Percentiles rank a stretch among this genome's conserved stretches.
These are phyloP conservation scores for Cyanidioschyzon merolae DNA, from an alignment of 23 red algal species.

Conservation along the genomic window DNA sequence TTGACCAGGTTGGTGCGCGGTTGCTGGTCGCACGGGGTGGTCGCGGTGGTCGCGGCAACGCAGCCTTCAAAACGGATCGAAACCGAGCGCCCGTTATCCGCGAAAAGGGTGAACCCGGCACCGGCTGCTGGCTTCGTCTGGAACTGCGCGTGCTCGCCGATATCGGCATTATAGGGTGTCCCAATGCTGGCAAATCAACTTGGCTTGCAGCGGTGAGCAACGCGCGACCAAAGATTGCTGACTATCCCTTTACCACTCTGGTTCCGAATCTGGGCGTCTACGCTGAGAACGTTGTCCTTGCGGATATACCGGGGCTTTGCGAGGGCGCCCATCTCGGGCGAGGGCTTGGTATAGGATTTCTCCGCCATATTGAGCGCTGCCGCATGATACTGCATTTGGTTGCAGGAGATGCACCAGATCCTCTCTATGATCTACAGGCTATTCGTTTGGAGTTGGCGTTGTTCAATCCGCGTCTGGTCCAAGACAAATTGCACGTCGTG, in stretches of 20 bases:
- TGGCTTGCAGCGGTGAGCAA: constrained; percentile 46
- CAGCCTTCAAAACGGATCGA: constrained; percentile 70
- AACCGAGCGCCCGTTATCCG: constrained; percentile 63
- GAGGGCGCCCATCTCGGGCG: constrained; percentile 80
- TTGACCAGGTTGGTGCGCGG: constrained; percentile 25
- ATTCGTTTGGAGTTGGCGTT: constrained; percentile 72
- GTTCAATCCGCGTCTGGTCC: constrained; percentile 46
- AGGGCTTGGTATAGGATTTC: constrained; percentile 68
- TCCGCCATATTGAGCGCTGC: constrained; percentile 83
- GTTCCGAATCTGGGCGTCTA: constrained; percentile 83
- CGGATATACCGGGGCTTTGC: constrained; percentile 80
- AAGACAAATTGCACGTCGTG: constrained; percentile 56
- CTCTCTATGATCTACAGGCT: constrained; percentile 53
- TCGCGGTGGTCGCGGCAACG: constrained; percentile 69
- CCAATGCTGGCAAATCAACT: constrained; percentile 89
- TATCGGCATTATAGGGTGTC: constrained; percentile 71
- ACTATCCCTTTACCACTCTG: constrained; percentile 96
- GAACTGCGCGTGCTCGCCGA: constrained; percentile 90
- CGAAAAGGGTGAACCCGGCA: constrained; percentile 58
- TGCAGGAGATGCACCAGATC: constrained; percentile 40
- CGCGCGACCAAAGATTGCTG: constrained; percentile 76
- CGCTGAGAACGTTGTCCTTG: constrained; percentile 49
- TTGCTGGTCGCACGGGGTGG: constrained; percentile 63
- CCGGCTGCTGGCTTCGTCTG: constrained; percentile 38
- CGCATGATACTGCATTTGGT: constrained; percentile 68